Base-by-base conservation (phyloP, 345 rosid species). In the Eucalyptus marginata region DNA sequence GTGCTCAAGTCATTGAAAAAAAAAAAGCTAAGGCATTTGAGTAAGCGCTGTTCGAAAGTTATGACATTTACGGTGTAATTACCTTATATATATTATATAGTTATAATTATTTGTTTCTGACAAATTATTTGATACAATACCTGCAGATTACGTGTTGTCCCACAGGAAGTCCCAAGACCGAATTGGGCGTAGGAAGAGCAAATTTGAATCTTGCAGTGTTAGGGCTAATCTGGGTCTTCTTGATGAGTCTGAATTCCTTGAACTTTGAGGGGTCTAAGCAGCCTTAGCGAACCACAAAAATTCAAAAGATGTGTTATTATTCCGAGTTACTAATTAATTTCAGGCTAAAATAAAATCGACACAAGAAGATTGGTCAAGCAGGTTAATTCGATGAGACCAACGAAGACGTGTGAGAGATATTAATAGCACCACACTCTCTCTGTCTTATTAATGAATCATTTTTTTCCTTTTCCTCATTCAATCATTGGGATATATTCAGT, bases 101-200 rank as follows among this genome's bases (percentile, higher is more conserved):
- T 24, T 24, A 56, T 56, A 56, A 10, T 24, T 24, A 25, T 40
- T 86, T 62, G 4, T 68, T 33, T 27, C 24, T 11, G 33, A 62
- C 8, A 8, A 14, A 4, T 24, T 8, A 18, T 18, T 36, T 3
- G 64, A 22, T 49, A 51, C 3, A 7, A 22, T 79, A 91, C 92
- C 90, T 92, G 95, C 92, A 92, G 22, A 88, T 36, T 5, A 91
- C 52, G 59, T 91, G 93, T 51, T 91, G 68, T 51, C 92, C 92
- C 12, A 90, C 88, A 3, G 94, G 95, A 87, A 93, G 92, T 13
- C 95, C 92, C 85, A 93, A 24, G 17, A 88, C 64, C 46, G 93
- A 90, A 22, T 22, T 88, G 3, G 90, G 89, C 7, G 89, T 90
- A 11, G 89, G 92, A 47, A 93, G 95, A 71, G 90, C 91, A 89